phyloP scores from a whole-genome alignment of 495 filamentous ascomycete genomes.

The Niebla homalea region DNA sequence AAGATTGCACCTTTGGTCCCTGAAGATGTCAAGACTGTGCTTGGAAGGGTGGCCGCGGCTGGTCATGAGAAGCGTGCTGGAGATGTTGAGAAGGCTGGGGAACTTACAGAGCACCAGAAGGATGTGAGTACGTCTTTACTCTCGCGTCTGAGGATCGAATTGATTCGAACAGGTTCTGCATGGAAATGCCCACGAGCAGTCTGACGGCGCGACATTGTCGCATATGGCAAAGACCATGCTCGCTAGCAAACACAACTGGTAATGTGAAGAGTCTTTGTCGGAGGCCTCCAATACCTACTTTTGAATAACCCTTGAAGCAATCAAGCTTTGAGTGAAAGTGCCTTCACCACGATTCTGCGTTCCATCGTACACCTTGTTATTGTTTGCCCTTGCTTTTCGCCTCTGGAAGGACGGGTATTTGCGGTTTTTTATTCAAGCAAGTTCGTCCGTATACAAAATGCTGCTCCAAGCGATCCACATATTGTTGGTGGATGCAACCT shows the following conservation, averaged over 20 bases:
- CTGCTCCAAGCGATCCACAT: neutral
- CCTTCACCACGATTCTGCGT: neutral
- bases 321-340: too few species aligned
- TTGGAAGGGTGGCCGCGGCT: neutral
- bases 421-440: neutral
- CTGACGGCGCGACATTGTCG: neutral
- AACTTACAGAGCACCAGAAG: neutral
- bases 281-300: too few species aligned
- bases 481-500: neutral
- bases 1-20: too few species aligned
- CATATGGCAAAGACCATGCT: neutral
- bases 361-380: neutral
- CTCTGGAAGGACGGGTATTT: neutral
- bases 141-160: neutral
- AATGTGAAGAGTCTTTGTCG: neutral
- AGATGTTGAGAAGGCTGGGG: neutral
- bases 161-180: neutral
- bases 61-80: neutral
- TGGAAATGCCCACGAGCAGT: neutral
- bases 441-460: neutral
- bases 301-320: too few species aligned
- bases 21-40: too few species aligned
- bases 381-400: neutral
- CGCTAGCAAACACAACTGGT: slow-evolving; percentile 3
- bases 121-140: neutral